Evolutionary conservation across 148 eudicot genomes (phyloP).

Genomic region (Polygonum maritimum): DNA sequence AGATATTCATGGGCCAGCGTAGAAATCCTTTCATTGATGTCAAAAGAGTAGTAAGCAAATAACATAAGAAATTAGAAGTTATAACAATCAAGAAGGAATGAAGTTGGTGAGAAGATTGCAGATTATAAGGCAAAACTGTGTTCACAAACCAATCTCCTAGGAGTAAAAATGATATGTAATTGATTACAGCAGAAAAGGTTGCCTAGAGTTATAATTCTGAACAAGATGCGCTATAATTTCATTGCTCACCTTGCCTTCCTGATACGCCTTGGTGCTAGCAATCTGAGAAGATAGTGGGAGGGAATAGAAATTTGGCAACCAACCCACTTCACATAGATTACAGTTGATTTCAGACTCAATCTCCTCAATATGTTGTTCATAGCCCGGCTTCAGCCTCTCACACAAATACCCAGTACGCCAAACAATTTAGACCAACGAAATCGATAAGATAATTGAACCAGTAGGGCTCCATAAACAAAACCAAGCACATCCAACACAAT

Average conservation of each 20-base stretch:
- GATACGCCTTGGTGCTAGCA: constrained; percentile 67
- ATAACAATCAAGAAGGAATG: no score
- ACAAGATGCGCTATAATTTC: not conserved
- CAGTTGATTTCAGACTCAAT: constrained; percentile 60
- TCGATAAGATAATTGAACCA: not conserved
- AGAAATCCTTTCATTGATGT: not conserved
- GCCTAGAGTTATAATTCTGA: not conserved
- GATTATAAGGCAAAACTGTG: not conserved
- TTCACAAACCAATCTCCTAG: not conserved
- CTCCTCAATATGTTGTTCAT: constrained; percentile 41
- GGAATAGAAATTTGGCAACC: constrained; percentile 70
- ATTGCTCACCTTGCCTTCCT: constrained; percentile 61
- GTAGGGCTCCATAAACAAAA: not conserved
- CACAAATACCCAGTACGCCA: constrained; percentile 3
- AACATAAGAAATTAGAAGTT: no score
- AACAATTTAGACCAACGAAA: not conserved
- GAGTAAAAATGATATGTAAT: not conserved
- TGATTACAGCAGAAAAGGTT: not conserved
- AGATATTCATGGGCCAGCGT: no score
- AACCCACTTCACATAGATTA: constrained; percentile 46
- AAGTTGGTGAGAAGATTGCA: no score
- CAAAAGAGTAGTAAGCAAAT: not conserved
- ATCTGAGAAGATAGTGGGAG: constrained; percentile 69
- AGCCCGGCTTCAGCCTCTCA: constrained; percentile 72
- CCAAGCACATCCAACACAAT: not conserved